Base-by-base conservation (phyloP, 78 protist species). In the Cavenderia fasciculata region DNA sequence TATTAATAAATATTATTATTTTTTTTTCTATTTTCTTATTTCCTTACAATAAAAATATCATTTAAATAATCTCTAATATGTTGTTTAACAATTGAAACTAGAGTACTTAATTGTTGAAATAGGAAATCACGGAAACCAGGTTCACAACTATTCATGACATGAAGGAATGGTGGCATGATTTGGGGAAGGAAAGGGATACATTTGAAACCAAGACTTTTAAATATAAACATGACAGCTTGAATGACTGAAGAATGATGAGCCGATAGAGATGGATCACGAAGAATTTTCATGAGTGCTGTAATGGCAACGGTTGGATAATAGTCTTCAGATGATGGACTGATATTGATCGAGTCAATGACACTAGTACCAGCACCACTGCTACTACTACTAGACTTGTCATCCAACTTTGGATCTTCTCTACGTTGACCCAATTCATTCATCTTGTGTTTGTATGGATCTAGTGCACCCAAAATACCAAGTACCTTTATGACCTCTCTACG, bases 401-500 rank as follows among this genome's bases (percentile, higher is more conserved):
- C 93, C 6, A 79, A 29, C 33, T 72, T 76, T 59, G 62, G 87
- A 34, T 86, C 85, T 49, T 86, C 93, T 46, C 93, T 56, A 23
- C 93, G 59, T 44, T 86, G 76, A 27, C 77, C 76, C 1, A 86
- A 36, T 49, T 86, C 77, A 36, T 86, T 86, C 85, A 91, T 71
- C 66, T 72, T 87, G 72, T 96, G 92, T 43, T 70, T 79, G 62
- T 94, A 93, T 19, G 99, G 99, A 77, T 98, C 99, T 19, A 97
- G 69, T 5, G 99, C 99, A 43, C 99, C 99, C 8, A 98, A 33
- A n/a, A 97, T 95, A 62, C 99, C 99, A 14, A 98, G 47, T 36
- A 92, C 97, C 49, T 90, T 92, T 34, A 97, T 72, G 34, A 87
- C 92, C 25, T 91, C 94, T 44, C 85, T 49, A 23, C 94, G 57